phyloP scores from a whole-genome alignment of 371 early-diverging fungal genomes.

The Cokeromyces recurvatus region DNA sequence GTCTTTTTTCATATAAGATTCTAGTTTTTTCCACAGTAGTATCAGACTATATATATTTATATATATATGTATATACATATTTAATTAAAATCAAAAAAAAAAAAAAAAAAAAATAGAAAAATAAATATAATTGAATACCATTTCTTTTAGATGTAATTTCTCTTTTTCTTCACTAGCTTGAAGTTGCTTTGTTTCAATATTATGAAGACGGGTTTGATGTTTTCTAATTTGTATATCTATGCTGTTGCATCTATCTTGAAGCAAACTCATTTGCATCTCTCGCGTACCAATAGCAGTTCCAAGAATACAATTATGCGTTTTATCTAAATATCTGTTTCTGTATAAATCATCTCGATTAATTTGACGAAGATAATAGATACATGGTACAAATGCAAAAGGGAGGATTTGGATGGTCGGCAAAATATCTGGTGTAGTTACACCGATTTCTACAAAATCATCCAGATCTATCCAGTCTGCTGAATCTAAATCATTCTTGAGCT shows the following conservation, averaged over 20 bases:
- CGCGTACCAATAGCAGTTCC: slow-evolving; percentile 50
- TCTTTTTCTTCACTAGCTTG: slow-evolving; percentile 9
- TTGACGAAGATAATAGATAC: slow-evolving; percentile 58
- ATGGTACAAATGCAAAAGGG: slow-evolving; percentile 60
- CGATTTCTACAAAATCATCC: slow-evolving; percentile 45
- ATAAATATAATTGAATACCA: no score
- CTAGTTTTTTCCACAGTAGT: slow-evolving; percentile 39
- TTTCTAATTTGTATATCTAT: slow-evolving; percentile 59
- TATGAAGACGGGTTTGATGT: slow-evolving; percentile 36
- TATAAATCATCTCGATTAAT: slow-evolving; percentile 38
- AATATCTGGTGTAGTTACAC: slow-evolving; percentile 14
- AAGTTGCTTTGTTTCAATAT: slow-evolving; percentile 27
- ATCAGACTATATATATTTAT: no score
- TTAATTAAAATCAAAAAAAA: not conserved
- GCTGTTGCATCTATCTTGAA: slow-evolving; percentile 49
- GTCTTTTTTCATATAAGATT: slow-evolving; percentile 40
- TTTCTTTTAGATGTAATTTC: no score
- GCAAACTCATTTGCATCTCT: slow-evolving; percentile 49
- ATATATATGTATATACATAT: no score
- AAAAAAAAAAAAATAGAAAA: not conserved
- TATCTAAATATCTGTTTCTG: slow-evolving; percentile 36
- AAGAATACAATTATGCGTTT: slow-evolving; percentile 47
- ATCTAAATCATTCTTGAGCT: slow-evolving; percentile 33
- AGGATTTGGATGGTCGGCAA: slow-evolving; percentile 41
- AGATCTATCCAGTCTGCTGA: slow-evolving; percentile 43